A percentile compares a stretch with the other conserved stretches of the same genome.
These are phyloP conservation scores for Brettanomyces anomalus DNA, from an alignment of 805 yeast genomes.

Conservation along the genomic window DNA sequence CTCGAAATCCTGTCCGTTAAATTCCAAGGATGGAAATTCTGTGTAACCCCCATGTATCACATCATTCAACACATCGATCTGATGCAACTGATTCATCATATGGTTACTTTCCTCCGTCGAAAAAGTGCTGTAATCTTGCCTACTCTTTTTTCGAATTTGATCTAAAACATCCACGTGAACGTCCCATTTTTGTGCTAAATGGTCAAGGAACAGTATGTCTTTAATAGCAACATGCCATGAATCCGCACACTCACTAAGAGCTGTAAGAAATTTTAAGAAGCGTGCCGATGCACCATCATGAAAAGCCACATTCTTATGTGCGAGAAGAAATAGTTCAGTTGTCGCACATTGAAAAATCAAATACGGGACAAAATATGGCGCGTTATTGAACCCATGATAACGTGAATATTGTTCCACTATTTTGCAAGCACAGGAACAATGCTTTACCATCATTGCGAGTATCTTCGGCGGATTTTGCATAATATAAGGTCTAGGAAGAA, in stretches of 20 bases:
- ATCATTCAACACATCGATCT: too few relatives aligned
- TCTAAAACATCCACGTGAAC: constrained; percentile 5
- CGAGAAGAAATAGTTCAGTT: constrained; percentile 24
- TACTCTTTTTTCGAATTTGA: too few relatives aligned
- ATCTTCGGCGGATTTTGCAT: constrained; percentile 21
- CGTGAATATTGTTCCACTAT: constrained; percentile 12
- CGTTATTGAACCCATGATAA: constrained; percentile 9
- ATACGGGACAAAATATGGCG: constrained; percentile 27
- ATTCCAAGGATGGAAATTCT: too few relatives aligned
- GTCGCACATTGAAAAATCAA: constrained; percentile 24
- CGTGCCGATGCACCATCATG: constrained; percentile 14
- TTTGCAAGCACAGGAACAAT: constrained; percentile 17
- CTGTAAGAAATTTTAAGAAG: constrained; percentile 14
- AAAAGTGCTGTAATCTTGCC: too few relatives aligned
- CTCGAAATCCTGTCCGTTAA: too few relatives aligned
- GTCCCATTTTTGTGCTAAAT: constrained; percentile 22
- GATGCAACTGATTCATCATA: too few relatives aligned
- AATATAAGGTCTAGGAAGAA: constrained; percentile 24
- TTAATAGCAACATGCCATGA: constrained; percentile 24
- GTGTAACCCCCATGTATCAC: too few relatives aligned
- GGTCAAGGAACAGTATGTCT: constrained; percentile 19
- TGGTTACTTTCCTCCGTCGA: too few relatives aligned
- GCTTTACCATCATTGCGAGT: constrained; percentile 15
- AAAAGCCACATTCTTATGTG: constrained; percentile 16
- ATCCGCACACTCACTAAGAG: constrained; percentile 17